Base-by-base conservation (phyloP, 176 grass and related monocot species). In the Hyparrhenia diplandra region DNA sequence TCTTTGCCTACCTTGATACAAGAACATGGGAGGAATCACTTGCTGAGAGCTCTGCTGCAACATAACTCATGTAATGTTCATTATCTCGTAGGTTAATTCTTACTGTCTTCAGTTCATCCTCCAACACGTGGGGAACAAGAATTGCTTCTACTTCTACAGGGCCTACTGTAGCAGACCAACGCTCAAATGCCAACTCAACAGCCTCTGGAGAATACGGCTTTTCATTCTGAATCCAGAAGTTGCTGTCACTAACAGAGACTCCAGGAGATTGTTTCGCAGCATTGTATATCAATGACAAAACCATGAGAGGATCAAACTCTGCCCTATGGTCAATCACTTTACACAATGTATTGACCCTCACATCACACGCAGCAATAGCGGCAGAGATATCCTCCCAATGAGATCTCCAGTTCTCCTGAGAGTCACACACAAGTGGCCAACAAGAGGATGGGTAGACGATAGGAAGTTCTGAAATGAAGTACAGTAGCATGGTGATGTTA, bases 51-150 rank as follows among this genome's bases (percentile, higher is more conserved):
- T 83, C 85, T 59, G 80, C 63, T 60, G 92, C 88, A 68, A 98
- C 94, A 84, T 83, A 82, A 86, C 90, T 73, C 86, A 98, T 85
- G 82, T 95, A 98, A 87, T 93, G 94, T 82, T 80, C 73, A 55
- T 90, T 80, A 57, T 91, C 45, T 63, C 35, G 76, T 74, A 95
- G 58, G 73, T 85, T 80, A 78, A 98, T 66, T 70, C 39, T 80
- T 59, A 93, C 35, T 84, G 32, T 69, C 62, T 85, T 85, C 27
- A 77, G 79, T 79, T 84, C 78, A 62, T 95, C 92, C 73, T 95
- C 79, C 69, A 91, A 74, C 59, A 45, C 64, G 80, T 60, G 82
- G n/a, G 92, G 92, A 84, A 98, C 84, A 81, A 51, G 27, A 83
- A 93, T 49, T 1, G 70, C 92, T 85, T 91, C 81, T 67, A 91